Evolutionary conservation across 2,329 filamentous ascomycete species (phyloP).

Genomic region (Fusarium sp.): DNA sequence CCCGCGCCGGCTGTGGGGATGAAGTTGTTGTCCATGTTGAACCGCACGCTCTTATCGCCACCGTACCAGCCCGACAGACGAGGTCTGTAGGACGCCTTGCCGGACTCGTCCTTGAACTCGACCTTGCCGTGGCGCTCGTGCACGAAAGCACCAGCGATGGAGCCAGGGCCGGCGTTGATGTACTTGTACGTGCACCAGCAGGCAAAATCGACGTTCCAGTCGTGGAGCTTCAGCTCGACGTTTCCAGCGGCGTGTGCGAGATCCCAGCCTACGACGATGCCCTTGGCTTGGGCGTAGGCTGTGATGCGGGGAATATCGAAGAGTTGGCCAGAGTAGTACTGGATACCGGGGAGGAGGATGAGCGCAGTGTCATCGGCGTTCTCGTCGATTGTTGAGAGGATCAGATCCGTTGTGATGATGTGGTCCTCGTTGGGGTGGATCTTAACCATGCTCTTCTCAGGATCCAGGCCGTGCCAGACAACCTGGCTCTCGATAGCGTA

Average conservation of each 20-base stretch:
- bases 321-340: conserved; percentile 92
- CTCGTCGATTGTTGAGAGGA: conserved; percentile 79
- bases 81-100: conserved; percentile 65
- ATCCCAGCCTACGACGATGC: conserved; percentile 86
- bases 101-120: conserved; percentile 54
- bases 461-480: conserved; percentile 74
- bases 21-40: conserved; percentile 87
- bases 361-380: conserved; percentile 81
- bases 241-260: conserved; percentile 90
- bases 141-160: conserved; percentile 84
- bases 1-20: conserved; percentile 81
- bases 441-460: conserved; percentile 77
- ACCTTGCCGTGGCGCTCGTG: conserved; percentile 79
- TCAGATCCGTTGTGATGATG: conserved; percentile 77
- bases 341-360: conserved; percentile 85
- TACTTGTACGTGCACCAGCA: conserved; percentile 97
- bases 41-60: conserved; percentile 79
- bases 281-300: conserved; percentile 76
- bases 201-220: conserved; percentile 93
- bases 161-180: conserved; percentile 85
- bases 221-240: conserved; percentile 81
- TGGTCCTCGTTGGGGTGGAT: conserved; percentile 73
- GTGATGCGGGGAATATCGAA: conserved; percentile 89
- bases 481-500: conserved; percentile 89
- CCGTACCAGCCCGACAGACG: conserved; percentile 91